Evolutionary conservation across 768 basidiomycete genomes (phyloP), one percentile per base, ranked within the genome.

Genomic region (Floccularia luteovirens): DNA sequence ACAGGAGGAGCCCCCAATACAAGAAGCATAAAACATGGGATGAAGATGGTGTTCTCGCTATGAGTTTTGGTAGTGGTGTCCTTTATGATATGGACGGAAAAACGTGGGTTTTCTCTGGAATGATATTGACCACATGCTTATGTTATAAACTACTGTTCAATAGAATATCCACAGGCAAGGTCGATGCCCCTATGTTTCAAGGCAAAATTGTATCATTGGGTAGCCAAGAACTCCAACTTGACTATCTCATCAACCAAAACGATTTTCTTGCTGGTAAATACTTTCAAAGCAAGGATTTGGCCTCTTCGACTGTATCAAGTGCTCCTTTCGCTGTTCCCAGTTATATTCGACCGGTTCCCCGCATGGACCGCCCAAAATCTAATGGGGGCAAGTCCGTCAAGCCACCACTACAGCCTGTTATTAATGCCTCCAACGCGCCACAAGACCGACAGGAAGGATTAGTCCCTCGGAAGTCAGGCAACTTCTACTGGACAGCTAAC

Each of bases 1-100:
- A 12, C 24, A 85, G 82, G 84, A 63, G 84, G 43, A 71, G 63
- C 32, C 79, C 70, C 31, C 84, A 89, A 57, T 64, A 68, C 27
- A 86, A 77, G 63, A 92, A 92, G 59, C 81, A 91, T 52, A 90
- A 90, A 57, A 90, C 84, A 0, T 93, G 90, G 90, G 89, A 92
- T 38, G 89, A 85, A 25, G 87, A 82, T 50, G 81, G 70, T 25
- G 68, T 83, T n/a, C 66, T 87, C 3, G 74, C 75, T 7, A 63
- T 77, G 13, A 68, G 51, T 42, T 60, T 56, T 5, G 55, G 48
- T 5, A 72, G 63, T 50, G 72, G 70, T 35, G 70, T 62, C 3
- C 57, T 87, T 20, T 76, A 75, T 43, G 77, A 82, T 48, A 54
- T 64, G 5, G 81, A 87, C 38, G 82, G 82, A 17, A 77, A 74